Evolutionary conservation across 208 protist genomes (phyloP), one percentile per base, ranked within the genome.

Genomic region (Lotmaria passim): DNA sequence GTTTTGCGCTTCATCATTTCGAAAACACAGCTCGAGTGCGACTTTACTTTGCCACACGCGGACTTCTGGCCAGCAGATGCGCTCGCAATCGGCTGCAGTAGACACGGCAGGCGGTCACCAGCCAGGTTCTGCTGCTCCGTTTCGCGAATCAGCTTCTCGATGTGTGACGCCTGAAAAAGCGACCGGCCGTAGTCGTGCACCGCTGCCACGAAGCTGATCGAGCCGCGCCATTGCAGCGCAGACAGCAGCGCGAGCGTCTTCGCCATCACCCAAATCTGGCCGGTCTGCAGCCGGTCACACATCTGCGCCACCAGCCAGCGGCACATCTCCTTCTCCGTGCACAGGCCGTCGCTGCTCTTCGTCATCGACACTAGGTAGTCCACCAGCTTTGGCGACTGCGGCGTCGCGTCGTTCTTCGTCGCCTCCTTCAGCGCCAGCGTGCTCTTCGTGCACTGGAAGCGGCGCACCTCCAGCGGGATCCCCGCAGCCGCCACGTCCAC

Each of bases 371-470:
- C 58, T 4, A 85, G 28, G 44, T 75, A 81, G 23, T 71, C 33
- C 30, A 83, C 17, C 38, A 81, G 36, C 62, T 74, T 64, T 11
- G 43, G 1, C 4, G 77, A 71, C 30, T 81, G 39, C 60, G 43
- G 33, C 30, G 41, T 61, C 12, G 58, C 12, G 48, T 79, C 77
- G 52, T 86, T 86, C 51, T 69, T 75, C 23, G 81, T 89, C 33
- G 64, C 74, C 51, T 86, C 73, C 43, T 73, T 47, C 21, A 86
- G 28, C 21, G 69, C 66, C 28, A 70, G 38, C 17, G 81, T 41
- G 23, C 41, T 70, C 58, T 89, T 86, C 0, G 46, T 79, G 76
- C 76, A 86, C 70, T 89, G 80, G 23, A 86, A 53, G 12, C 56
- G 58, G 14, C 66, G 50, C 30, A 56, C 50, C 36, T 39, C 36